These are phyloP conservation scores for Scopulariopsis brevicaulis DNA, from an alignment of 2,329 filamentous ascomycete species.

Conservation along the genomic window DNA sequence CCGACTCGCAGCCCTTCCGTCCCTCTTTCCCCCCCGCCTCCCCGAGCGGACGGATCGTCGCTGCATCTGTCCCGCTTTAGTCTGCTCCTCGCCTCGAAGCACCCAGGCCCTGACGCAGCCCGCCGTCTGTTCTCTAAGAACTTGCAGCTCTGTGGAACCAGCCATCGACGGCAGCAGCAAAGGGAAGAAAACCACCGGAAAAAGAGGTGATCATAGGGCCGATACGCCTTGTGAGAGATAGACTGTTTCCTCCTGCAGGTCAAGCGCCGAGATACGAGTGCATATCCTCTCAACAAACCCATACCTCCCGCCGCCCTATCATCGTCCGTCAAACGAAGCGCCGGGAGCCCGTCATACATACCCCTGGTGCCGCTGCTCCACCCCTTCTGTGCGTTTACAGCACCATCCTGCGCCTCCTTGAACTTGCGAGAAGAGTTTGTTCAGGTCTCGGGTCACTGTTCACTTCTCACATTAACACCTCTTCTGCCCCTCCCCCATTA, in stretches of 20 bases:
- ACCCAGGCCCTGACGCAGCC: constrained; percentile 1
- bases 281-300: background rate
- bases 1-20: background rate
- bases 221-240: background rate
- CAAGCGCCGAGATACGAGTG: constrained; percentile 1
- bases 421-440: background rate
- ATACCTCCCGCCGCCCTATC: constrained; percentile 1
- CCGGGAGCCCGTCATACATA: constrained; percentile 1
- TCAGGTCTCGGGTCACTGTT: background rate
- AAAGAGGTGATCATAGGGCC: background rate
- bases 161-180: background rate
- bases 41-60: background rate
- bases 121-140: background rate
- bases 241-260: constrained; percentile 1
- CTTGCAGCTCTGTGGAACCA: constrained; percentile 1
- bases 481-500: background rate
- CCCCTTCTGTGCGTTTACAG: constrained; percentile 2
- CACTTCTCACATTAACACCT: background rate
- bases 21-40: background rate
- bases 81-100: constrained; percentile 1
- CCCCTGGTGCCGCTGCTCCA: constrained; percentile 4
- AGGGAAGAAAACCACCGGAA: background rate
- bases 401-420: background rate
- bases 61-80: background rate
- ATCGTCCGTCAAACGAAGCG: constrained; percentile 4